A percentile compares a stretch with the other conserved stretches of the same genome.
Evolutionary conservation across 1,139 yeast species (phyloP).

Genomic region (Komagataea norvegica): DNA sequence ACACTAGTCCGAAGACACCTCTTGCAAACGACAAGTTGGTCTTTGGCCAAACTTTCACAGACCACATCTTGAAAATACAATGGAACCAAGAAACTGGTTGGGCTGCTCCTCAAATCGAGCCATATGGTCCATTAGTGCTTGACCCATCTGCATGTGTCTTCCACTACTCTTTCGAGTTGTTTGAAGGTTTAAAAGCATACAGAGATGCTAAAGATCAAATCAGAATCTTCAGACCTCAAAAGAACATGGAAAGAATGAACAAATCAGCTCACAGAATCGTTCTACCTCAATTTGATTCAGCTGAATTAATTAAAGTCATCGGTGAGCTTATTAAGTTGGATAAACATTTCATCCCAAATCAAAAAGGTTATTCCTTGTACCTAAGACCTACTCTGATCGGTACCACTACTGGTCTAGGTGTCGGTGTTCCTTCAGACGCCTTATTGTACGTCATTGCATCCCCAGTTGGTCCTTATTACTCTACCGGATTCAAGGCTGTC

Average conservation of each 20-base stretch:
- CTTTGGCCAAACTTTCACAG: conserved; percentile 83
- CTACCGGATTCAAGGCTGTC: conserved; percentile 92
- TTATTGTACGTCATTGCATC: conserved; percentile 80
- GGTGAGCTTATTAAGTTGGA: conserved; percentile 73
- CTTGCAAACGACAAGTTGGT: conserved; percentile 71
- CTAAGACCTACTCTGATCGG: conserved; percentile 94
- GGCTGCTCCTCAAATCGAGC: conserved; percentile 80
- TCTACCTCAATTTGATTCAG: conserved; percentile 78
- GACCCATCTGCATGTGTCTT: conserved; percentile 89
- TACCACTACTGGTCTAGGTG: conserved; percentile 82
- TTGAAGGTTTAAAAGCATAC: conserved; percentile 97
- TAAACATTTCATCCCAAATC: conserved; percentile 71
- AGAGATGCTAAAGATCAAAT: conserved; percentile 61
- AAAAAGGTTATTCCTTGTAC: conserved; percentile 85
- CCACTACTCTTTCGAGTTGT: conserved; percentile 92
- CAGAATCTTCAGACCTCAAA: conserved; percentile 85
- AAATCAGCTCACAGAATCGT: conserved; percentile 82
- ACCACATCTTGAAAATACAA: conserved; percentile 86
- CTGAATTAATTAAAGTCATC: conserved; percentile 67
- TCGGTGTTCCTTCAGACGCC: conserved; percentile 74
- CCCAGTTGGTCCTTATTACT: conserved; percentile 91
- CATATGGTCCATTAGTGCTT: conserved; percentile 67
- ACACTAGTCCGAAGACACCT: conserved; percentile 56
- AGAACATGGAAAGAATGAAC: conserved; percentile 89
- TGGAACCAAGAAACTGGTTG: conserved; percentile 81